Evolutionary conservation across 2,329 filamentous ascomycete genomes (phyloP).

Genomic region (Penicillium digitatum): DNA sequence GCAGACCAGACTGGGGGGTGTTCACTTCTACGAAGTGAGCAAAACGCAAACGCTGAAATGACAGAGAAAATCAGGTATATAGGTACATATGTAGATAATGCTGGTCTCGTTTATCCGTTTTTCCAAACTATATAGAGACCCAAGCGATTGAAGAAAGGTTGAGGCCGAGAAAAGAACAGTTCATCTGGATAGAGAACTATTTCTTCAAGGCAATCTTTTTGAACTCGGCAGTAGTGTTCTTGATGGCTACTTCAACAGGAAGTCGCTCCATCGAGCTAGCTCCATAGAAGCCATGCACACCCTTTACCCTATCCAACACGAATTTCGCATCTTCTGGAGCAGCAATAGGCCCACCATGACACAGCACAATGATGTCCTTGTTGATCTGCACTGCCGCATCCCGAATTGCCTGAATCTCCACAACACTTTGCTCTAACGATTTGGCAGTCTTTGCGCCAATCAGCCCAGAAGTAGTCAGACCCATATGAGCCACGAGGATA

Average conservation of each 20-base stretch:
- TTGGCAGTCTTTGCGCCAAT: neutral
- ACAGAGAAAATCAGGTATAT: too few species aligned
- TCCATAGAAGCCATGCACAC: slow-evolving; percentile 68
- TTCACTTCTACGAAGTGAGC: too few species aligned
- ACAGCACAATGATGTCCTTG: slow-evolving; percentile 48
- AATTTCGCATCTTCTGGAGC: slow-evolving; percentile 60
- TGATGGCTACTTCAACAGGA: slow-evolving; percentile 65
- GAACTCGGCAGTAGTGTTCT: slow-evolving; percentile 53
- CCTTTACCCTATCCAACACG: slow-evolving; percentile 57
- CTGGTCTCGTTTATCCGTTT: too few species aligned
- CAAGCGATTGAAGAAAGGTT: too few species aligned
- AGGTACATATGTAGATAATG: too few species aligned
- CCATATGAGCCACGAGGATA: neutral
- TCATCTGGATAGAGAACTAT: neutral
- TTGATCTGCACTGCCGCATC: neutral
- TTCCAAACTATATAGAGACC: too few species aligned
- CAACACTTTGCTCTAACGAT: neutral
- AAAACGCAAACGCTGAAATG: too few species aligned
- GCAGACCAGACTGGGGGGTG: too few species aligned
- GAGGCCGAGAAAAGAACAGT: neutral
- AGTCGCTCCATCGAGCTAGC: slow-evolving; percentile 66
- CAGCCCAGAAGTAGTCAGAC: neutral
- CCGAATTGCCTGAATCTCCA: neutral
- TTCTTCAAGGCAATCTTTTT: slow-evolving; percentile 34
- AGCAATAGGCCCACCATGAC: slow-evolving; percentile 67